Conservation (phyloP, 495 filamentous ascomycete species). For the Umbilicaria muhlenbergii region DNA sequence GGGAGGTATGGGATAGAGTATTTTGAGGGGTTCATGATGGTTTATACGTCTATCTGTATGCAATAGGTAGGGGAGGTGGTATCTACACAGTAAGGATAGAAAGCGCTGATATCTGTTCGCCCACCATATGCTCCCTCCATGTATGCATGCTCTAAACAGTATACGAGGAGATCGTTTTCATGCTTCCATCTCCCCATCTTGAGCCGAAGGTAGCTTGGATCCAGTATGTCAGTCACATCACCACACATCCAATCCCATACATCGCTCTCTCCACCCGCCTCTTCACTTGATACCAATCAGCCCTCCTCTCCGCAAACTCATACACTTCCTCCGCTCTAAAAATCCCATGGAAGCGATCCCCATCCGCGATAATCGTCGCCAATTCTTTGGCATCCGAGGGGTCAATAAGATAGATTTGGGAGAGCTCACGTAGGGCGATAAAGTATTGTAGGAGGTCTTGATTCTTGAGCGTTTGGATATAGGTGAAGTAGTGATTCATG, state of each 20-base stretch:
- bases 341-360: slow-evolving; percentile 75
- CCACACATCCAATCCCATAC: slow-evolving; percentile 82
- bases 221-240: slow-evolving; percentile 48
- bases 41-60: no score
- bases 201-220: no score
- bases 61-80: no score
- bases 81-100: no score
- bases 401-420: slow-evolving; percentile 91
- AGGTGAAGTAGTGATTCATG: slow-evolving; percentile 85
- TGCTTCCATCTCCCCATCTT: no score
- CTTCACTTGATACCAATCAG: slow-evolving; percentile 86
- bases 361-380: slow-evolving; percentile 86
- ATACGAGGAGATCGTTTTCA: no score
- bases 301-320: slow-evolving; percentile 85
- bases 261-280: slow-evolving; percentile 85
- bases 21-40: no score
- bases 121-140: no score
- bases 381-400: slow-evolving; percentile 82
- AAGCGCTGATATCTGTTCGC: no score
- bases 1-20: no score
- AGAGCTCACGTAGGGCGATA: slow-evolving; percentile 76
- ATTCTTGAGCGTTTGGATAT: slow-evolving; percentile 68
- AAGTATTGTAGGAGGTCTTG: slow-evolving; percentile 76
- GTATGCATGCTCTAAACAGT: no score
- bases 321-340: slow-evolving; percentile 94